Evolutionary conservation across 768 basidiomycete species (phyloP).

Genomic region (Suillus alpinus): DNA sequence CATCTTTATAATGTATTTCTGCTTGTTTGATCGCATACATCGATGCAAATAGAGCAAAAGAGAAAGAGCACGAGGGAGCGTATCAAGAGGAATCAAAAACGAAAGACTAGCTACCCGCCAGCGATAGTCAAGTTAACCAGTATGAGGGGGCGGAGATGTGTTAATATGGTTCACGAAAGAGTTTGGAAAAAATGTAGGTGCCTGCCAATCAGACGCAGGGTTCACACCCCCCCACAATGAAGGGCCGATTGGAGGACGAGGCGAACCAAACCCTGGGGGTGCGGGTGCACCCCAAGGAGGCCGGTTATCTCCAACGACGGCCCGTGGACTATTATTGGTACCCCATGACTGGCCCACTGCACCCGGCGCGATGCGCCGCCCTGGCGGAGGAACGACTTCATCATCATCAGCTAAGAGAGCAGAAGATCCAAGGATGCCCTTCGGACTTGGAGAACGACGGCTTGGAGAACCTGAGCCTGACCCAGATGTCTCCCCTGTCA

Average conservation of each 20-base stretch:
- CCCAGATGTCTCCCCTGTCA: conserved; percentile 38
- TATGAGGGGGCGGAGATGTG: conserved; percentile 46
- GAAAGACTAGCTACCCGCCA: conserved; percentile 6
- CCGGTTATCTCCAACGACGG: conserved; percentile 36
- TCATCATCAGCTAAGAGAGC: conserved; percentile 79
- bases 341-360: conserved; percentile 51
- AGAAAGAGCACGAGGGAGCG: conserved; percentile 9
- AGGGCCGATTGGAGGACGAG: conserved; percentile 34
- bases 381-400: conserved; percentile 60
- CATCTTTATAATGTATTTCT: conserved; percentile 39
- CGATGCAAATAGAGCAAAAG: conserved; percentile 27
- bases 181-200: conserved; percentile 44
- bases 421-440: conserved; percentile 72
- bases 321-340: conserved; percentile 42
- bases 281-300: conserved; percentile 47
- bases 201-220: conserved; percentile 49
- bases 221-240: conserved; percentile 42
- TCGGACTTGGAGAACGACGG: conserved; percentile 52
- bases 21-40: conserved; percentile 24
- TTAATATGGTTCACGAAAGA: conserved; percentile 47
- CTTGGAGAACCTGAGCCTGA: conserved; percentile 63
- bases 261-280: conserved; percentile 34
- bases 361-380: conserved; percentile 39
- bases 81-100: conserved; percentile 13
- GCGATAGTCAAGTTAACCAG: conserved; percentile 27